Evolutionary conservation across 208 protist genomes (phyloP), one percentile per base, ranked within the genome.

Genomic region (Leishmania major): DNA sequence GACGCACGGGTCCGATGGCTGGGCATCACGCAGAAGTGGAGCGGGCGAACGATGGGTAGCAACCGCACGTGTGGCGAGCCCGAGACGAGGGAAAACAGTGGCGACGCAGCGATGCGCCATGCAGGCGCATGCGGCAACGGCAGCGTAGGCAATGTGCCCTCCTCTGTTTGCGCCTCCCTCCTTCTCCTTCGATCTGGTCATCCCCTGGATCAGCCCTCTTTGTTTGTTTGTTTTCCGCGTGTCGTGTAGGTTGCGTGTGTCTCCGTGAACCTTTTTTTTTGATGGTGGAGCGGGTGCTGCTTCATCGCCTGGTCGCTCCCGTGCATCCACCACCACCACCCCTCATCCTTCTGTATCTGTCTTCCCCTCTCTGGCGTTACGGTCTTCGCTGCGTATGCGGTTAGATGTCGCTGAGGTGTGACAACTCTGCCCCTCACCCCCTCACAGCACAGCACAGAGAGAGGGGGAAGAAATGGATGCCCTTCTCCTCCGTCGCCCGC

Each of bases 181-280:
- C 31, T 11, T 22, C 62, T 43, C 62, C 62, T 53, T 57, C 35
- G 25, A 19, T 73, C 51, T 71, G 60, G 5, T 45, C n/a, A 60
- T 75, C 35, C 75, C 64, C 60, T 49, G 25, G 19, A 10, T 37
- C 17, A 25, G 1, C 75, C 53, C 25, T 25, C 77, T 69, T 64
- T 83, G 19, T 75, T 90, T 73, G 51, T 86, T 49, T 35, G 78
- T 76, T 81, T 60, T n/a, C 11, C 69, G 51, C 51, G 3, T 55
- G 51, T 55, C 10, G 8, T 49, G 43, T 73, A 31, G 22, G 11
- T 31, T 43, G 69, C 40, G 69, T 73, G 28, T 84, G 8, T 81
- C 31, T 57, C 43, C n/a, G 51, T 60, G 22, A 57, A 35, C 55
- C 40, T 57, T 6, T 49, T 57, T 51, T 80, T 25, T 60, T 40